Evolutionary conservation across 1,139 yeast species (phyloP).

Genomic region (Yamadazyma atmosphaerica): DNA sequence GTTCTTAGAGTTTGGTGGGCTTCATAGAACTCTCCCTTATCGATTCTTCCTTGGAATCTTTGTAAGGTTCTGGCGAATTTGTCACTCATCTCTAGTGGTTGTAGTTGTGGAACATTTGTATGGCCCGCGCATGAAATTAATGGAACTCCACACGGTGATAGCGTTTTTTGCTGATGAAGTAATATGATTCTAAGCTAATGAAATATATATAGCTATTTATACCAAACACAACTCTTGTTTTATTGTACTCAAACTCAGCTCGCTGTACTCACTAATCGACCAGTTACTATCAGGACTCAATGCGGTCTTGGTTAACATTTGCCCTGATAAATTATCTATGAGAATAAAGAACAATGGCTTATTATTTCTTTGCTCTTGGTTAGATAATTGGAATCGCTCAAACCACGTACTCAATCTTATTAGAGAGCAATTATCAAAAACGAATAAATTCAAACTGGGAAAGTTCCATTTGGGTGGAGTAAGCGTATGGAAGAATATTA

Average conservation of each 20-base stretch:
- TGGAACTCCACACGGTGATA: no score
- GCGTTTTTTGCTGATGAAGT: no score
- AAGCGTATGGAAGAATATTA: neutral
- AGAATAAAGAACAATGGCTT: conserved; percentile 16
- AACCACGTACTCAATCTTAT: conserved; percentile 18
- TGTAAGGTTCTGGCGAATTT: conserved; percentile 61
- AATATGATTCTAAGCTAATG: no score
- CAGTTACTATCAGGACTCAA: neutral
- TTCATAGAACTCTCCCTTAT: conserved; percentile 79
- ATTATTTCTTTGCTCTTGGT: conserved; percentile 9
- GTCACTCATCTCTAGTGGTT: conserved; percentile 23
- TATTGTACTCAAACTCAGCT: neutral
- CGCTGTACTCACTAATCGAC: neutral
- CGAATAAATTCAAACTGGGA: conserved; percentile 18
- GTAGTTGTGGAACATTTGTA: neutral
- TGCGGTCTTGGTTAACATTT: conserved; percentile 4
- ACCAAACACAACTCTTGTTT: neutral
- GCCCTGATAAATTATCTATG: conserved; percentile 15
- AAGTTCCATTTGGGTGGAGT: conserved; percentile 8
- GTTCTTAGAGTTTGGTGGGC: conserved; percentile 94
- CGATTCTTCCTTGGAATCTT: conserved; percentile 68
- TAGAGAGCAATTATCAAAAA: conserved; percentile 21
- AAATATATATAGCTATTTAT: no score
- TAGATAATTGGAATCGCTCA: conserved; percentile 13
- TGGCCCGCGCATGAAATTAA: neutral